Base-by-base conservation (phyloP, 495 filamentous ascomycete species). In the Chaetomium fimeti region DNA sequence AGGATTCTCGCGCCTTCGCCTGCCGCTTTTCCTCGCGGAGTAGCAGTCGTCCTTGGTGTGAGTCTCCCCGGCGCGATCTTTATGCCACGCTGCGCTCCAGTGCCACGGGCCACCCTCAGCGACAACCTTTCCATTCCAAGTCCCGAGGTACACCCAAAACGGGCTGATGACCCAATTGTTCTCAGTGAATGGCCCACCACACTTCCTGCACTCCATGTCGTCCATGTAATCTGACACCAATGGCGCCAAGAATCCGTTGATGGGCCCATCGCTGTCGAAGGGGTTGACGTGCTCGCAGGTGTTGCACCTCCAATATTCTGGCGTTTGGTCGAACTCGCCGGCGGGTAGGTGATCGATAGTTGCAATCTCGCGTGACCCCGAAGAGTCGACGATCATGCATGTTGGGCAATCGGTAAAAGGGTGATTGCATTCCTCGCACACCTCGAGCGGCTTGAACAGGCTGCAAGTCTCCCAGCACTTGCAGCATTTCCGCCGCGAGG, bases 271-370 rank as follows among this genome's bases (percentile, higher is more conserved):
- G n/a, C 61, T 40, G 22, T 62, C 64, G 16, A 69, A 69, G 16
- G 32, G 42, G 24, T 69, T 69, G 61, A 69, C 54, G 22, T 51
- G 32, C 52, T 66, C 64, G 52, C 68, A 69, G 1, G 47, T n/a
- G 40, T 53, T 57, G 29, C 64, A 70, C 38, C 68, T 32, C 64
- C 68, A 70, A 25, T 28, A 62, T 42, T 69, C 64, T 12, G 68
- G 68, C 18, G 68, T 66, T 58, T 69, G 68, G 54, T 69, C 68
- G n/a, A 64, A 67, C 45, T 69, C 68, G n/a, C 64, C 68, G 1
- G 57, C 48, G 6, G 63, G 57, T 12, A 45, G 49, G n/a, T 43
- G 45, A 5, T 69, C 61, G 11, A 61, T 40, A 0, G 64, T 66
- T 1, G 64, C 64, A 32, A 69, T 69, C 52, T 69, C 68, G 22